Evolutionary conservation across 2,329 filamentous ascomycete species (phyloP).

Genomic region (Ophiocordyceps unilateralis): DNA sequence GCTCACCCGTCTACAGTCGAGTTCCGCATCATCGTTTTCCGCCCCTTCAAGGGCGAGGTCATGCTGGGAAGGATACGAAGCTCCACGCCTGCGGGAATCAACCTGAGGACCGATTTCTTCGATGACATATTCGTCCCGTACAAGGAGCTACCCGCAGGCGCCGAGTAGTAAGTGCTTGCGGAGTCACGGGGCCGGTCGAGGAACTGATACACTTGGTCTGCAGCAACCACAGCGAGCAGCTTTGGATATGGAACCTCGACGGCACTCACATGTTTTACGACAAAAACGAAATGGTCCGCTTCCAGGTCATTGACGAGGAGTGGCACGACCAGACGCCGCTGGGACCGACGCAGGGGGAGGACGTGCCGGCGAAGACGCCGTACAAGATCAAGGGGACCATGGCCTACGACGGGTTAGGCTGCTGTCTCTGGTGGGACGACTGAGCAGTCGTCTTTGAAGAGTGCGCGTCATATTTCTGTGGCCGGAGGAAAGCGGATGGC

Average conservation of each 20-base stretch:
- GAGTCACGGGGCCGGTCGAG: neutral
- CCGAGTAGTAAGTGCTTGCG: slow-evolving; percentile 45
- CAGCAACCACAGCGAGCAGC: slow-evolving; percentile 56
- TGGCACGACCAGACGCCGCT: slow-evolving; percentile 80
- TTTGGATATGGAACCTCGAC: slow-evolving; percentile 73
- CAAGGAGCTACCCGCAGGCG: slow-evolving; percentile 56
- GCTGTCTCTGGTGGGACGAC: slow-evolving; percentile 46
- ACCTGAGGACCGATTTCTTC: slow-evolving; percentile 78
- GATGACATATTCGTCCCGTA: slow-evolving; percentile 74
- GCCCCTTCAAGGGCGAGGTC: slow-evolving; percentile 90
- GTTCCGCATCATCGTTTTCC: slow-evolving; percentile 84
- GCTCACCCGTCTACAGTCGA: slow-evolving; percentile 41
- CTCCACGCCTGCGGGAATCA: slow-evolving; percentile 54
- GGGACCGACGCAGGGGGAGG: slow-evolving; percentile 45
- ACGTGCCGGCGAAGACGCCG: slow-evolving; percentile 45
- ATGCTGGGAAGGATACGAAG: slow-evolving; percentile 70
- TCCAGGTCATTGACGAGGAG: slow-evolving; percentile 71
- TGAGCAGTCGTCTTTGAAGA: neutral
- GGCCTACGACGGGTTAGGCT: slow-evolving; percentile 43
- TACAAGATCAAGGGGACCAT: slow-evolving; percentile 53
- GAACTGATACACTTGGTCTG: neutral
- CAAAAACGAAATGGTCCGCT: slow-evolving; percentile 71
- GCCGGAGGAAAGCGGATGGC: neutral
- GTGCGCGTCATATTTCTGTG: neutral
- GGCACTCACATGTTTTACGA: slow-evolving; percentile 71